phyloP scores from a whole-genome alignment of 495 filamentous ascomycete genomes.

The Pyrenula massariospora region DNA sequence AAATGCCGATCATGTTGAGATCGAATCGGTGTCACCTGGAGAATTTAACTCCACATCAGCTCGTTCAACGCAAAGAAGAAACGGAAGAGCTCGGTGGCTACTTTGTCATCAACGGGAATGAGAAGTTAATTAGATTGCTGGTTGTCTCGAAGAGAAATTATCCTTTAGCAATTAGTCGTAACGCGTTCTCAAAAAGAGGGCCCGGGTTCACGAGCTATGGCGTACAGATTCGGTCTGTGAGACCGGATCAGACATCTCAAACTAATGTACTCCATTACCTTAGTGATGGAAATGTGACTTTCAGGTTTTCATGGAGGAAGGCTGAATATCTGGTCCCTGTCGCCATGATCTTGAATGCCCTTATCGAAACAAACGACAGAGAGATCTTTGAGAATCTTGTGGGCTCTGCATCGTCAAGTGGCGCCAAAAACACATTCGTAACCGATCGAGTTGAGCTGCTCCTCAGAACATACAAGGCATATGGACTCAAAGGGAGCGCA shows the following conservation, averaged over 20 bases:
- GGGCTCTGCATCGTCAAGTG: slow-evolving; percentile 58
- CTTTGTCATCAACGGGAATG: slow-evolving; percentile 58
- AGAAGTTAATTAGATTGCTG: slow-evolving; percentile 90
- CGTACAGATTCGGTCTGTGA: slow-evolving; percentile 80
- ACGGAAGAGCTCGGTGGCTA: slow-evolving; percentile 89
- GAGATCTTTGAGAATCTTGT: slow-evolving; percentile 90
- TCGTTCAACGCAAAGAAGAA: slow-evolving; percentile 82
- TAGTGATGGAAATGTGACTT: slow-evolving; percentile 86
- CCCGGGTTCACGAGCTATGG: slow-evolving; percentile 76
- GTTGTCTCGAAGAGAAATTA: slow-evolving; percentile 82
- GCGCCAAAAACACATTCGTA: slow-evolving; percentile 78
- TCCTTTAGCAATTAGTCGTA: slow-evolving; percentile 83
- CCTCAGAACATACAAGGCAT: slow-evolving; percentile 83
- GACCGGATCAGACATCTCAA: slow-evolving; percentile 93
- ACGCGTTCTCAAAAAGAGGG: slow-evolving; percentile 78
- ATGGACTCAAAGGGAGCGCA: slow-evolving; percentile 63
- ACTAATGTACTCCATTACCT: slow-evolving; percentile 96
- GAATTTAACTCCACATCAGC: slow-evolving; percentile 64
- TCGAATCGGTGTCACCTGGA: slow-evolving; percentile 85
- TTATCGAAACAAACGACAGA: slow-evolving; percentile 90
- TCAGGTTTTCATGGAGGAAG: slow-evolving; percentile 97
- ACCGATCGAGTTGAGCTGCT: slow-evolving; percentile 89
- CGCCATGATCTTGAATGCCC: slow-evolving; percentile 92
- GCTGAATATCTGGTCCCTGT: slow-evolving; percentile 88
- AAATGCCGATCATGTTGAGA: slow-evolving; percentile 86